phyloP scores from a whole-genome alignment of 352 stramenopile species.

The Thalassiosira sp. region DNA sequence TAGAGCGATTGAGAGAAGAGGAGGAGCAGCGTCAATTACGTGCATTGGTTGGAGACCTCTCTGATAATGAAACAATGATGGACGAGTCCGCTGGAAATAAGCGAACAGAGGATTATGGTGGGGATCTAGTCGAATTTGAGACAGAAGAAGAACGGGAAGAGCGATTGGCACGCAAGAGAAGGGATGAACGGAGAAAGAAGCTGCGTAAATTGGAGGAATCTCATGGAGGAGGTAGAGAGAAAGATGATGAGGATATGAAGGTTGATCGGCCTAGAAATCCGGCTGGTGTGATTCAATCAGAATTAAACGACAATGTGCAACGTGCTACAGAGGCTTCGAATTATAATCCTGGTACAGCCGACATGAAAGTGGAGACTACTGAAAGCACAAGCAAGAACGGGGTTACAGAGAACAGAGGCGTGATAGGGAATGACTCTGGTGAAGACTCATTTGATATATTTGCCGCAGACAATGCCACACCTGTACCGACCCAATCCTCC shows the following conservation, averaged over 20 bases:
- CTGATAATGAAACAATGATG: constrained; percentile 12
- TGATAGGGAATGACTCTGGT: background rate
- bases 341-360: constrained; percentile 39
- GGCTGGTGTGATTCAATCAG: constrained; percentile 36
- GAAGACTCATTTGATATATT: constrained; percentile 51
- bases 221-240: background rate
- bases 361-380: constrained; percentile 1
- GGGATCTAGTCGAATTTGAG: constrained; percentile 53
- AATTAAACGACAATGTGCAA: constrained; percentile 19
- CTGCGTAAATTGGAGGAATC: constrained; percentile 30
- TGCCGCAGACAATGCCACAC: constrained; percentile 22
- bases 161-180: constrained; percentile 39
- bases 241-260: constrained; percentile 2
- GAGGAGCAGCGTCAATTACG: constrained; percentile 41
- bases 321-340: constrained; percentile 44
- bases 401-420: too few relatives aligned
- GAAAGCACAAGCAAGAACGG: too few relatives aligned
- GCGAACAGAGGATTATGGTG: background rate
- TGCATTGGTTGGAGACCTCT: constrained; percentile 34
- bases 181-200: constrained; percentile 53
- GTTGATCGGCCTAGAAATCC: constrained; percentile 43
- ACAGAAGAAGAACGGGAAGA: constrained; percentile 64
- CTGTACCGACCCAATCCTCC: constrained; percentile 20
- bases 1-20: constrained; percentile 32
- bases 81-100: background rate